phyloP scores from a whole-genome alignment of 768 basidiomycete genomes.

The Amanita rubescens region DNA sequence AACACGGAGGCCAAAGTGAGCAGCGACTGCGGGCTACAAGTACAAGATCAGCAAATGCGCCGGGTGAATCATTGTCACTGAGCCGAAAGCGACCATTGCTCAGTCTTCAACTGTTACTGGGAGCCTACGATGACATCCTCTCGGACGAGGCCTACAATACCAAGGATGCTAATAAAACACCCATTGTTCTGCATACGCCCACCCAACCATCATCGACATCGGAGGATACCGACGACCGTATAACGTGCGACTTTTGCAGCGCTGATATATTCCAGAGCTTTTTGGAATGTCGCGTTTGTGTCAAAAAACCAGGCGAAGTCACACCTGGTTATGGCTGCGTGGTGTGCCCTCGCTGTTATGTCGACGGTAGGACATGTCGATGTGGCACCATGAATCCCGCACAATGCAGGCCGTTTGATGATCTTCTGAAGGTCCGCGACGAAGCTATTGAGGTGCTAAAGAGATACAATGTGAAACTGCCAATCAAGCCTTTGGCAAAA shows the following conservation, averaged over 20 bases:
- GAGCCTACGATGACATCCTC: constrained; percentile 45
- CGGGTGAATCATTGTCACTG: neutral
- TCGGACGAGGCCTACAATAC: constrained; percentile 35
- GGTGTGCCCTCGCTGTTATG: constrained; percentile 67
- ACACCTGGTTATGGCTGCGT: constrained; percentile 36
- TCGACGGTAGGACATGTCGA: constrained; percentile 67
- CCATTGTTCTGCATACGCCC: constrained; percentile 5
- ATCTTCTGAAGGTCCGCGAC: constrained; percentile 28
- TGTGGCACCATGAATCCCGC: constrained; percentile 55
- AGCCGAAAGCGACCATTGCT: neutral
- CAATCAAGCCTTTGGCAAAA: neutral
- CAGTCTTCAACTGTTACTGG: constrained; percentile 29
- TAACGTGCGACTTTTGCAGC: constrained; percentile 73
- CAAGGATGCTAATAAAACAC: constrained; percentile 14
- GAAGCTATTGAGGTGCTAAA: constrained; percentile 11
- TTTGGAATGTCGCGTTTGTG: constrained; percentile 59
- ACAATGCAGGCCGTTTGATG: constrained; percentile 45
- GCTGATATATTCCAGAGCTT: constrained; percentile 78
- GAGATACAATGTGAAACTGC: neutral
- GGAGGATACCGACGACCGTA: constrained; percentile 16
- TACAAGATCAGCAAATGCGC: neutral
- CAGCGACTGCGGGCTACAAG: neutral
- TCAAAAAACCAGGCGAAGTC: constrained; percentile 7
- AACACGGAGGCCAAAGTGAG: neutral
- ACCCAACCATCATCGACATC: neutral